A percentile compares a stretch with the other conserved stretches of the same genome.
Evolutionary conservation across 2,329 filamentous ascomycete genomes (phyloP).

Genomic region (Exophiala viscosa): DNA sequence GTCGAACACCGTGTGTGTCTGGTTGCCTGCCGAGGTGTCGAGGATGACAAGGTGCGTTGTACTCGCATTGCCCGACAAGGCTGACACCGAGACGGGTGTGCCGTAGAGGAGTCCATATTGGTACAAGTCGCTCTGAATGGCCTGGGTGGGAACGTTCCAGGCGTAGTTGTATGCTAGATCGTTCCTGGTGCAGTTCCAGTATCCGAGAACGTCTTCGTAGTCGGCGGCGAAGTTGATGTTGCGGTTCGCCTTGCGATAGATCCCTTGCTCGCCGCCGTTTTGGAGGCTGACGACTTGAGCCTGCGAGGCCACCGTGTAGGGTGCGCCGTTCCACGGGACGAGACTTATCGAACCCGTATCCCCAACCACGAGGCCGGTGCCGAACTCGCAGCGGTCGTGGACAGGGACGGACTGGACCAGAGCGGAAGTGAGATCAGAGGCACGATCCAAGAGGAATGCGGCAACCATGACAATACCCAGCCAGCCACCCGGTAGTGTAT

Average conservation of each 20-base stretch:
- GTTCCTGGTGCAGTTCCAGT: conserved; percentile 2
- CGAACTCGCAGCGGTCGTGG: conserved; percentile 4
- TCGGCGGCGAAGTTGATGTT: conserved; percentile 1
- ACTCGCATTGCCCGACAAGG: background rate
- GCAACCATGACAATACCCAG: conserved; percentile 4
- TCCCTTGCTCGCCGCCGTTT: conserved; percentile 1
- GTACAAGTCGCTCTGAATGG: background rate
- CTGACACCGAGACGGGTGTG: background rate
- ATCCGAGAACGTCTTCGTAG: background rate
- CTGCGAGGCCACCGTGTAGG: conserved; percentile 7
- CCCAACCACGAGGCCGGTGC: conserved; percentile 3
- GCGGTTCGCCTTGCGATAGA: conserved; percentile 6
- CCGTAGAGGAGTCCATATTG: conserved; percentile 3
- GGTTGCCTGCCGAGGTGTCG: conserved; percentile 4
- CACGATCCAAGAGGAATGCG: conserved; percentile 3
- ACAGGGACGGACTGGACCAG: conserved; percentile 5
- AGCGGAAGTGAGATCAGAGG: conserved; percentile 6
- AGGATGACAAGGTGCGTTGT: conserved; percentile 5
- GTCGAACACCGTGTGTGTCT: background rate
- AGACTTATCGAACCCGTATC: background rate
- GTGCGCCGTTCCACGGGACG: conserved; percentile 6
- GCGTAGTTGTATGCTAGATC: conserved; percentile 1
- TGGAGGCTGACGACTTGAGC: conserved; percentile 1
- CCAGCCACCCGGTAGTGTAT: conserved; percentile 7
- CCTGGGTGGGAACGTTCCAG: background rate